Percentiles rank a stretch among this genome's conserved stretches.
Conservation (phyloP, 1,284 basidiomycete species). For the Schizophyllum commune region DNA sequence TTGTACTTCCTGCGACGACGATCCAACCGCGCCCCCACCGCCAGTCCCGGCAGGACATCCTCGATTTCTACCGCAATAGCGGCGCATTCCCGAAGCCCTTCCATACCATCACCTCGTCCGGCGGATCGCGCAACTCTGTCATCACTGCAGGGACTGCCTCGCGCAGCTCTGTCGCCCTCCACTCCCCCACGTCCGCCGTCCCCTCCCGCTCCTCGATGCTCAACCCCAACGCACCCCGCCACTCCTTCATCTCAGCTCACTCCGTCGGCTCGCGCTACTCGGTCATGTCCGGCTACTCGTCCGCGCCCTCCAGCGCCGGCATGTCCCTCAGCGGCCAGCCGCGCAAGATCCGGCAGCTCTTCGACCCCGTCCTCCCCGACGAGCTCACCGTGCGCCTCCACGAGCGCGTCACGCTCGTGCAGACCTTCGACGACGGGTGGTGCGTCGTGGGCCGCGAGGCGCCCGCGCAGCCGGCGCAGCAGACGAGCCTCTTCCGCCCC, state of each 20-base stretch:
- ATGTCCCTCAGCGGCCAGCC: slow-evolving; percentile 26
- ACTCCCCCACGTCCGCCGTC: slow-evolving; percentile 9
- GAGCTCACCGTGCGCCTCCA: slow-evolving; percentile 51
- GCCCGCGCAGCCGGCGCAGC: slow-evolving; percentile 17
- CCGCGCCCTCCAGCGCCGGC: slow-evolving; percentile 24
- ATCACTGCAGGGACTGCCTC: slow-evolving; percentile 26
- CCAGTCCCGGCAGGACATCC: slow-evolving; percentile 32
- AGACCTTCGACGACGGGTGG: slow-evolving; percentile 70
- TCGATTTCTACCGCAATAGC: slow-evolving; percentile 37
- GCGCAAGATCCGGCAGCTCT: slow-evolving; percentile 54
- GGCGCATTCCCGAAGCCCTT: slow-evolving; percentile 41
- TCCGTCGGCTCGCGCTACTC: slow-evolving; percentile 29
- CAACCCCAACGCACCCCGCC: slow-evolving; percentile 16
- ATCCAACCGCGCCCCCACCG: slow-evolving; percentile 25
- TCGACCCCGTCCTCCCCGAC: slow-evolving; percentile 61
- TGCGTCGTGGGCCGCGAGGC: slow-evolving; percentile 57
- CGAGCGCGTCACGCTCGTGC: slow-evolving; percentile 52
- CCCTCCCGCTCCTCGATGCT: slow-evolving; percentile 10
- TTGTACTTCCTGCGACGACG: slow-evolving; percentile 46
- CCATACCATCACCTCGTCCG: neutral
- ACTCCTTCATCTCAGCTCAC: slow-evolving; percentile 26
- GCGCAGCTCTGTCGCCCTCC: slow-evolving; percentile 4
- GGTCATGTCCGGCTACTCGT: slow-evolving; percentile 29
- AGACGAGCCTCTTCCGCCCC: slow-evolving; percentile 32
- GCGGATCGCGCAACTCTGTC: slow-evolving; percentile 9